Evolutionary conservation across 108 stramenopile genomes (phyloP).

Genomic region (Cyclostephanos invisitatus): DNA sequence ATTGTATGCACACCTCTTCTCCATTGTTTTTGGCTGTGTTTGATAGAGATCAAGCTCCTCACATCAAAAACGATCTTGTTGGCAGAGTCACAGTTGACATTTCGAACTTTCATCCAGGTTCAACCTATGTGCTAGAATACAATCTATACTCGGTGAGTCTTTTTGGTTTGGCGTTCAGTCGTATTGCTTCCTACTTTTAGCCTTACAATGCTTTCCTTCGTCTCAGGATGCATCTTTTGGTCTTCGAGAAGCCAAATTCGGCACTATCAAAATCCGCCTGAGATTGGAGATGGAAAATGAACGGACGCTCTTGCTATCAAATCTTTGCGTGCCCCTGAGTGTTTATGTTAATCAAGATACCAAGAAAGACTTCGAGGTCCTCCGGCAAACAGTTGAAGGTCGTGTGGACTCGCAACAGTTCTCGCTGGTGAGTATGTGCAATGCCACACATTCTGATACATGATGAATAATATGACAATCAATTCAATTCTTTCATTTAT

Average conservation of each 20-base stretch:
- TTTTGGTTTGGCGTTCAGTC: slow-evolving; percentile 8
- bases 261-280: slow-evolving; percentile 44
- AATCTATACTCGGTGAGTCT: slow-evolving; percentile 55
- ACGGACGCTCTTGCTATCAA: slow-evolving; percentile 50
- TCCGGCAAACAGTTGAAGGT: slow-evolving; percentile 65
- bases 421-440: slow-evolving; percentile 29
- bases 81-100: slow-evolving; percentile 74
- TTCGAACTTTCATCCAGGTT: slow-evolving; percentile 61
- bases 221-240: slow-evolving; percentile 36
- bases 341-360: slow-evolving; percentile 69
- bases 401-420: slow-evolving; percentile 52
- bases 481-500: slow-evolving; percentile 6
- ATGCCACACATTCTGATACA: neutral
- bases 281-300: slow-evolving; percentile 67
- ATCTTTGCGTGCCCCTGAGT: slow-evolving; percentile 48
- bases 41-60: slow-evolving; percentile 61
- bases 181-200: neutral
- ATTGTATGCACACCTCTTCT: slow-evolving; percentile 69
- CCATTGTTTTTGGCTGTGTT: slow-evolving; percentile 72
- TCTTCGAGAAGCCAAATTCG: slow-evolving; percentile 24
- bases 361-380: slow-evolving; percentile 66
- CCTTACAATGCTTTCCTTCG: neutral
- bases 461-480: neutral
- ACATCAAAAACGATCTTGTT: slow-evolving; percentile 66
- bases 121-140: slow-evolving; percentile 68